These are phyloP conservation scores for Penicillium occitanis DNA, from an alignment of 2,329 filamentous ascomycete genomes.

Conservation along the genomic window DNA sequence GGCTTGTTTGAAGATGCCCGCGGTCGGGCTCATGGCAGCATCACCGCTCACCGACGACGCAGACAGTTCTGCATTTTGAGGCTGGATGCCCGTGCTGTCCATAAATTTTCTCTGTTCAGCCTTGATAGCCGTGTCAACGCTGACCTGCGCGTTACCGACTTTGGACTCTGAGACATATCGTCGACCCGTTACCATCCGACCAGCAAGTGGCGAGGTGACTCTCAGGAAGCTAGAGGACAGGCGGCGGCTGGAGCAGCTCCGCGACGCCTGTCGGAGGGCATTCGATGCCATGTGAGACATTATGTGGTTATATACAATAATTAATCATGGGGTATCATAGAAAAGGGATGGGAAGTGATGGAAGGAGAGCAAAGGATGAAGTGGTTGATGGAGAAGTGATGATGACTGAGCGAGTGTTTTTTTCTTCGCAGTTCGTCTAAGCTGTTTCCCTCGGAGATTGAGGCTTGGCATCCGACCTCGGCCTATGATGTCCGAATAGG, in stretches of 20 bases:
- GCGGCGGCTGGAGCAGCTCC: conserved; percentile 53
- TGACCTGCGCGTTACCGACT: conserved; percentile 67
- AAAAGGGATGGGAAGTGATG: conserved; percentile 19
- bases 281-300: conserved; percentile 68
- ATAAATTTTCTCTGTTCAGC: conserved; percentile 80
- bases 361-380: not conserved
- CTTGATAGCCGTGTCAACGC: conserved; percentile 78
- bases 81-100: conserved; percentile 55
- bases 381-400: conserved; percentile 2
- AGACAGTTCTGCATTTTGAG: conserved; percentile 60
- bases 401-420: conserved; percentile 20
- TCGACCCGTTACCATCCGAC: conserved; percentile 49
- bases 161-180: conserved; percentile 83
- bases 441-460: conserved; percentile 2
- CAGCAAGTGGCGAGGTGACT: conserved; percentile 41
- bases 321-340: conserved; percentile 28
- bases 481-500: not conserved
- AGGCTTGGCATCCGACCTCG: conserved; percentile 12
- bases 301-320: conserved; percentile 27
- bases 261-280: conserved; percentile 68
- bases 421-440: not conserved
- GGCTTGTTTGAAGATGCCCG: conserved; percentile 82
- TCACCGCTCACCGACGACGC: conserved; percentile 60
- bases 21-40: conserved; percentile 76
- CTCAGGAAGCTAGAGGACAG: conserved; percentile 43